A percentile compares a stretch with the other conserved stretches of the same genome.
Conservation (phyloP, 176 grass and related monocot species). For the Aegilops bicornis region DNA sequence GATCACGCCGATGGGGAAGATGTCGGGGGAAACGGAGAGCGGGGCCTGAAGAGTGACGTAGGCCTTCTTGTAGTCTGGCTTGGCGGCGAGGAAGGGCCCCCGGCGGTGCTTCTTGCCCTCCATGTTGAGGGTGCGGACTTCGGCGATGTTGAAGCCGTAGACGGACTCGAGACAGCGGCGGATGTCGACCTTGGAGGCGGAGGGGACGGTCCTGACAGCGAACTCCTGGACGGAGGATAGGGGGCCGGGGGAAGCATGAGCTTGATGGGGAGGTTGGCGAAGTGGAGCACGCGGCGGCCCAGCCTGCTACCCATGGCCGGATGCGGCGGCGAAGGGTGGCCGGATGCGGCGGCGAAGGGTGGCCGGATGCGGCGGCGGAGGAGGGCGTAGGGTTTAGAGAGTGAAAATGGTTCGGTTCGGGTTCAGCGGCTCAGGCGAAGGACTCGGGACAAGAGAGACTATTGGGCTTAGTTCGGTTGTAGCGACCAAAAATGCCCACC, state of each 20-base stretch:
- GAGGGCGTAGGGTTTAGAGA: neutral
- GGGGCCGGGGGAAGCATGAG: conserved; percentile 73
- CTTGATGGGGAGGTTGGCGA: conserved; percentile 87
- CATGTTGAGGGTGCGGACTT: conserved; percentile 92
- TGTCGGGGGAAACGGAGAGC: conserved; percentile 68
- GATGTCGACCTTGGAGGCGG: conserved; percentile 97
- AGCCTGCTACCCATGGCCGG: conserved; percentile 79
- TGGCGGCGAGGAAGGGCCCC: conserved; percentile 55
- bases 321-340: conserved; percentile 11
- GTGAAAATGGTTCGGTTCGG: neutral
- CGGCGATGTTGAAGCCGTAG: conserved; percentile 86
- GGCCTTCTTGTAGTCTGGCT: conserved; percentile 98
- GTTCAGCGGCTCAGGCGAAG: neutral
- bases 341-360: neutral
- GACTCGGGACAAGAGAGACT: no score
- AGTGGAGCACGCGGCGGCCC: conserved; percentile 90
- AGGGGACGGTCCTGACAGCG: conserved; percentile 82
- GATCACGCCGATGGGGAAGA: conserved; percentile 76
- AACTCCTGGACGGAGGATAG: conserved; percentile 86
- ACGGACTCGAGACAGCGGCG: conserved; percentile 86
- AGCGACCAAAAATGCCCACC: no score
- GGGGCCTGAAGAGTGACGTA: conserved; percentile 78
- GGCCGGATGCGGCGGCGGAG: neutral
- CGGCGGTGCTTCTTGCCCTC: conserved; percentile 82
- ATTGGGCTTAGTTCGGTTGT: no score